These are phyloP conservation scores for Lodderomyces metapsilosis DNA, from an alignment of 1,139 yeast species.

Conservation along the genomic window DNA sequence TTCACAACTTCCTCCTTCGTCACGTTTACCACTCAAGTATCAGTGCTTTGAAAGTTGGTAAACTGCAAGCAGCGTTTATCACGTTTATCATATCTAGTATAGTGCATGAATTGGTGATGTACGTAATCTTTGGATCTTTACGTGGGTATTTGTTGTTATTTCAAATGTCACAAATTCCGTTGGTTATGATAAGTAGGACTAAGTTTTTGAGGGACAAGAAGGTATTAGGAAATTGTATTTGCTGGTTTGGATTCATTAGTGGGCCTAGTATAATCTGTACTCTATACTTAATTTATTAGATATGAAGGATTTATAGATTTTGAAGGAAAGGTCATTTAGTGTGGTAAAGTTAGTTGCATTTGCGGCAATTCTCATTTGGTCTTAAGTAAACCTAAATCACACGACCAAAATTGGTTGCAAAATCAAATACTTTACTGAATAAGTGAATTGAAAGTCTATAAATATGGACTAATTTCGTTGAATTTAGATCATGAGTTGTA, in stretches of 20 bases:
- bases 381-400: too few relatives aligned
- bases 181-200: constrained; percentile 54
- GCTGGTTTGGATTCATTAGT: constrained; percentile 89
- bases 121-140: constrained; percentile 71
- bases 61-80: constrained; percentile 65
- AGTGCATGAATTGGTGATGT: constrained; percentile 92
- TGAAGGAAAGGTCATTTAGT: too few relatives aligned
- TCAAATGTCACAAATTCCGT: constrained; percentile 83
- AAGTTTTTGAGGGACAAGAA: constrained; percentile 51
- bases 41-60: constrained; percentile 67
- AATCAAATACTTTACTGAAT: too few relatives aligned
- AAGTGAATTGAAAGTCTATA: too few relatives aligned
- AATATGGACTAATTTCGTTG: too few relatives aligned
- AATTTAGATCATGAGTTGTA: too few relatives aligned
- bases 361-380: too few relatives aligned
- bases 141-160: constrained; percentile 77
- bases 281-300: constrained; percentile 69
- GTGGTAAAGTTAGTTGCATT: too few relatives aligned
- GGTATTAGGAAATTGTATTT: constrained; percentile 73
- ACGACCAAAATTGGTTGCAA: too few relatives aligned
- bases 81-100: constrained; percentile 82
- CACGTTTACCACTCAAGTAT: constrained; percentile 94
- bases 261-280: constrained; percentile 92
- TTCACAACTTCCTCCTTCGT: constrained; percentile 83
- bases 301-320: too few relatives aligned